Evolutionary conservation across 441 rosid genomes (phyloP).

Genomic region (Erodium moschatum): DNA sequence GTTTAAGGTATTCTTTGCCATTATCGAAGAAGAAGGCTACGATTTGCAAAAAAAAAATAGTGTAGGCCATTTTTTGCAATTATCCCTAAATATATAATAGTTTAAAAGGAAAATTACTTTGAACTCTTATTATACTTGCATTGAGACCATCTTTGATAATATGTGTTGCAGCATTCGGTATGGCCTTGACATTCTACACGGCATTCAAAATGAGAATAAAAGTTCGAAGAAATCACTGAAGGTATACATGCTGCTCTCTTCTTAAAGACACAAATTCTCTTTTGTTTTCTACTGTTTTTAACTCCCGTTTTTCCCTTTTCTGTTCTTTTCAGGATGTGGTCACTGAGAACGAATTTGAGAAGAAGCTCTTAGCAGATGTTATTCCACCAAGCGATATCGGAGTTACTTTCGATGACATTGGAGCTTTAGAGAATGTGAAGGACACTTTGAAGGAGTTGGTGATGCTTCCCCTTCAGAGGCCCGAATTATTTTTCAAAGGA

Average conservation of each 20-base stretch:
- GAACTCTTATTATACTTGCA: neutral
- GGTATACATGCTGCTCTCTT: constrained; percentile 34
- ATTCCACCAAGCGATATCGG: constrained; percentile 95
- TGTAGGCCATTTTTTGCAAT: too few relatives aligned
- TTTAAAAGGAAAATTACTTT: neutral
- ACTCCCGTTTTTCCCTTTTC: neutral
- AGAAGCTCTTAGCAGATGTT: constrained; percentile 88
- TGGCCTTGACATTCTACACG: constrained; percentile 71
- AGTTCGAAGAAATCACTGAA: constrained; percentile 81
- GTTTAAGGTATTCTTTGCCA: too few relatives aligned
- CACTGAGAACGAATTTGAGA: constrained; percentile 97
- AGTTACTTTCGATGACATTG: constrained; percentile 91
- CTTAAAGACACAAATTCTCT: neutral
- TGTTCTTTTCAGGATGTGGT: constrained; percentile 66
- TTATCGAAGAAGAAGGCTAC: too few relatives aligned
- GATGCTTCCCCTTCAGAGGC: constrained; percentile 99
- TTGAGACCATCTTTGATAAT: constrained; percentile 9
- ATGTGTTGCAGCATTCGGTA: constrained; percentile 51
- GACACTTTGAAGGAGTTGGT: constrained; percentile 96
- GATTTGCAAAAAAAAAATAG: too few relatives aligned
- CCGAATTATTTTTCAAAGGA: constrained; percentile 92
- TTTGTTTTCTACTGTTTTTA: constrained; percentile 8
- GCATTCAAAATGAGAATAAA: constrained; percentile 73
- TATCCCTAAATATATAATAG: too few relatives aligned
- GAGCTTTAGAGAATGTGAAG: constrained; percentile 93